Evolutionary conservation across 345 rosid species (phyloP), one percentile per base, ranked within the genome.

Genomic region (Syzygium oleosum): DNA sequence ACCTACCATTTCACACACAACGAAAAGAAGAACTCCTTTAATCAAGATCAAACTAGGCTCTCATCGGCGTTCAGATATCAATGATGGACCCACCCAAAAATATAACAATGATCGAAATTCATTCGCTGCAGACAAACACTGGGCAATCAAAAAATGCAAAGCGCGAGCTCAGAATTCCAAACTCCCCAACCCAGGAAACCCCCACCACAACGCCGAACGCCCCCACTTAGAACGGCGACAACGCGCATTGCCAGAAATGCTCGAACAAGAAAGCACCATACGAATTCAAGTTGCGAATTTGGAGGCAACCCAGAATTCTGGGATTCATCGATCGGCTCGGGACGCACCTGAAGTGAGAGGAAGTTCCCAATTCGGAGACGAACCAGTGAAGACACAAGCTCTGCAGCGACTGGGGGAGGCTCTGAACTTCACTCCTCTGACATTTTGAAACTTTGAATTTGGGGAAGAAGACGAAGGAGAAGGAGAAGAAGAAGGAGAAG

Each of bases 371-470:
- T 73, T 34, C 49, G 49, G 43, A 9, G 78, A 65, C 43, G 78
- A 31, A 38, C 49, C 19, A 19, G 80, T 73, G 46, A 73, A 38
- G 49, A 19, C 49, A 19, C 19, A 41, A 73, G 49, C 11, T 22
- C 80, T 6, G 49, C 80, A 34, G 80, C 80, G 25, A 73, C 49
- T 5, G 80, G 14, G 14, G 7, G 27, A 73, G 41, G 56, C 86
- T 55, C 16, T 29, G 78, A 34, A 41, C 61, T 56, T 80, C 85
- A 55, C 83, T 19, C 17, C 61, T 46, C 53, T 85, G 65, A 21
- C 43, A 46, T 49, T 43, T 88, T 88, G 80, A 87, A 88, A 88
- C 87, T 88, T 88, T 85, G 87, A 85, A 88, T 85, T 85, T 61
- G 68, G 58, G 85, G 84, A 56, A 85, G 52, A 41, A 52, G 29